Conservation (phyloP, 805 yeast species). For the Candida dendrica region DNA sequence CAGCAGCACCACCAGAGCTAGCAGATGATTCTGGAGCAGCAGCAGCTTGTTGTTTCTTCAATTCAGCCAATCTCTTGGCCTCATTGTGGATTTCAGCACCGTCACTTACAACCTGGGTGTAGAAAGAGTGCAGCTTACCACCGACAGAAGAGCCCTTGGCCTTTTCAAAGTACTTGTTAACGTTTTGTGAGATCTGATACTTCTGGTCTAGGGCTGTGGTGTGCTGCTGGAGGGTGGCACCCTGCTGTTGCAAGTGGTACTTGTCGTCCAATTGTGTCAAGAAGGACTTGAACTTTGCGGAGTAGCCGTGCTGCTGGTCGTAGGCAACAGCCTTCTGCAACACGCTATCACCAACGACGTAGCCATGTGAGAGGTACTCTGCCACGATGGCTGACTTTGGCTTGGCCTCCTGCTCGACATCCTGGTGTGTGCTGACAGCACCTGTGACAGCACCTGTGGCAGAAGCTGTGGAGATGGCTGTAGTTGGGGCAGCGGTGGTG, state of each 20-base stretch:
- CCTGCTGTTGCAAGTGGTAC: conserved; percentile 44
- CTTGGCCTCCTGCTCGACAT: conserved; percentile 66
- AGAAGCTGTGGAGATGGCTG: background rate
- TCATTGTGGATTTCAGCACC: conserved; percentile 63
- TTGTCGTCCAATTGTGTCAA: conserved; percentile 48
- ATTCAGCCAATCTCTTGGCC: conserved; percentile 62
- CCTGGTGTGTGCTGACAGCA: conserved; percentile 21
- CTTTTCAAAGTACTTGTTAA: conserved; percentile 27
- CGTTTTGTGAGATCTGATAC: conserved; percentile 31
- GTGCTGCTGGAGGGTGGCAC: conserved; percentile 20
- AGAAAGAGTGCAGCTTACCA: conserved; percentile 52
- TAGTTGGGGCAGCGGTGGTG: conserved; percentile 5
- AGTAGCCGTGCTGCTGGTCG: conserved; percentile 59
- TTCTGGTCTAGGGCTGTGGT: conserved; percentile 33
- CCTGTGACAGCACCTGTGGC: conserved; percentile 1
- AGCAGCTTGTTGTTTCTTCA: conserved; percentile 31
- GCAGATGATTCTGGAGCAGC: background rate
- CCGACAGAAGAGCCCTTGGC: conserved; percentile 39
- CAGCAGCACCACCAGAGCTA: no score
- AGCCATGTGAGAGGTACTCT: conserved; percentile 70
- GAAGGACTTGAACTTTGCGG: conserved; percentile 49
- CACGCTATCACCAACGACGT: conserved; percentile 54
- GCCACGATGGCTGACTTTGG: conserved; percentile 73
- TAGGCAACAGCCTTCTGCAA: conserved; percentile 53
- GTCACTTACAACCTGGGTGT: conserved; percentile 46